Conservation (phyloP, 768 basidiomycete genomes). For the Exsudoporus frostii region DNA sequence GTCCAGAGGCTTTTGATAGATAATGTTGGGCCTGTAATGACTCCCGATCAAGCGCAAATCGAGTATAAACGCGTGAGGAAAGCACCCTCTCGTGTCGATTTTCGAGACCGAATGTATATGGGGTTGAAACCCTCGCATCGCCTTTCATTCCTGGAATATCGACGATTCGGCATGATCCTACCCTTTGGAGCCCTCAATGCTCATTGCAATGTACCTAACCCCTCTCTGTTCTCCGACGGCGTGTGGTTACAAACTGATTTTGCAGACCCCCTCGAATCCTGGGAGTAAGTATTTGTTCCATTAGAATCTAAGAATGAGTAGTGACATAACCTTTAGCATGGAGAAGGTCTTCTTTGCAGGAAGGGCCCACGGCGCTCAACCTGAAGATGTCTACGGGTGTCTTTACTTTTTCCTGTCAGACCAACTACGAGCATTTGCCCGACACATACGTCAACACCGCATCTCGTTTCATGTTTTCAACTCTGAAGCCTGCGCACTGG, state of each 20-base stretch:
- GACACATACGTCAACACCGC: slow-evolving; percentile 32
- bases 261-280: slow-evolving; percentile 47
- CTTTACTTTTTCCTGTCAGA: slow-evolving; percentile 46
- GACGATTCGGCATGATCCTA: slow-evolving; percentile 42
- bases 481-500: slow-evolving; percentile 41
- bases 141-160: slow-evolving; percentile 39
- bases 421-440: slow-evolving; percentile 37
- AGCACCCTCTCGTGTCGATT: slow-evolving; percentile 39
- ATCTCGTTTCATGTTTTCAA: slow-evolving; percentile 34
- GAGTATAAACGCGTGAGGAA: slow-evolving; percentile 34
- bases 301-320: background rate
- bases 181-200: slow-evolving; percentile 44
- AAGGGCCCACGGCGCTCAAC: slow-evolving; percentile 35
- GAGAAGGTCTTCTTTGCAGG: slow-evolving; percentile 39
- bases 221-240: slow-evolving; percentile 47
- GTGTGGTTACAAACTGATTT: slow-evolving; percentile 41
- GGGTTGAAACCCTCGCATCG: slow-evolving; percentile 44
- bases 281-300: slow-evolving; percentile 38
- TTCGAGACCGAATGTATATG: slow-evolving; percentile 40
- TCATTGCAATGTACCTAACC: slow-evolving; percentile 41
- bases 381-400: slow-evolving; percentile 48
- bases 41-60: slow-evolving; percentile 23
- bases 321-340: slow-evolving; percentile 29
- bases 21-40: slow-evolving; percentile 14
- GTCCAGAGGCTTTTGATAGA: slow-evolving; percentile 13